phyloP scores from a whole-genome alignment of 2,329 filamentous ascomycete genomes.

The Tolypocladium ophioglossoides region DNA sequence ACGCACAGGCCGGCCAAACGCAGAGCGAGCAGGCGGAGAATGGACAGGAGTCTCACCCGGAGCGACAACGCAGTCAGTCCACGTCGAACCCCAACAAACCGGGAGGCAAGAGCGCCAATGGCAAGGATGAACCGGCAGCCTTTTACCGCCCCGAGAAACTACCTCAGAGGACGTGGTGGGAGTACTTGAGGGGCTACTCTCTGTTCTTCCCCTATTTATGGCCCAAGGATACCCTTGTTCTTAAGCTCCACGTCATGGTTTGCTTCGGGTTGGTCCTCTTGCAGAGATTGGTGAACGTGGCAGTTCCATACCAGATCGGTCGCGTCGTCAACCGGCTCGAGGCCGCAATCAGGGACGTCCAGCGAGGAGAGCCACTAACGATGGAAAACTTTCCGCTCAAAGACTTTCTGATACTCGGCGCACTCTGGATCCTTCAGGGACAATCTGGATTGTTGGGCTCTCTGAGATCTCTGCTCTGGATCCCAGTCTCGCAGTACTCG shows the following conservation, averaged over 20 bases:
- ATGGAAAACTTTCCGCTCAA: slow-evolving; percentile 22
- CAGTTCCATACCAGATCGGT: slow-evolving; percentile 76
- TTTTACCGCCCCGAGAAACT: slow-evolving; percentile 85
- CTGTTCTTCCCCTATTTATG: slow-evolving; percentile 95
- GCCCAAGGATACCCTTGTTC: slow-evolving; percentile 65
- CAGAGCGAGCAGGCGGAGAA: background rate
- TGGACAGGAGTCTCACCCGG: background rate
- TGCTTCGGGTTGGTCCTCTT: slow-evolving; percentile 73
- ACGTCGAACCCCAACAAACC: slow-evolving; percentile 27
- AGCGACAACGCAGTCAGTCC: slow-evolving; percentile 23
- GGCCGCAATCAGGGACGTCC: slow-evolving; percentile 35
- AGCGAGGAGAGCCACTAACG: slow-evolving; percentile 22
- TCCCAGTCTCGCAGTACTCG: slow-evolving; percentile 93
- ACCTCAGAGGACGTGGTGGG: slow-evolving; percentile 87
- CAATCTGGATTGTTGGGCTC: slow-evolving; percentile 81
- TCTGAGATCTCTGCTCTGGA: slow-evolving; percentile 76
- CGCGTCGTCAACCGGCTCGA: slow-evolving; percentile 67
- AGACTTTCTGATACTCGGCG: slow-evolving; percentile 35
- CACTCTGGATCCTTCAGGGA: slow-evolving; percentile 79
- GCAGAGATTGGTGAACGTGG: slow-evolving; percentile 75
- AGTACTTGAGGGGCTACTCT: slow-evolving; percentile 85
- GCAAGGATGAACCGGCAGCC: slow-evolving; percentile 55
- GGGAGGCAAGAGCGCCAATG: slow-evolving; percentile 15
- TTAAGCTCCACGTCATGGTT: slow-evolving; percentile 70
- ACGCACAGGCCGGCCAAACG: background rate